Evolutionary conservation across 2,329 filamentous ascomycete species (phyloP).

Genomic region (Allantophomopsis cytisporea): DNA sequence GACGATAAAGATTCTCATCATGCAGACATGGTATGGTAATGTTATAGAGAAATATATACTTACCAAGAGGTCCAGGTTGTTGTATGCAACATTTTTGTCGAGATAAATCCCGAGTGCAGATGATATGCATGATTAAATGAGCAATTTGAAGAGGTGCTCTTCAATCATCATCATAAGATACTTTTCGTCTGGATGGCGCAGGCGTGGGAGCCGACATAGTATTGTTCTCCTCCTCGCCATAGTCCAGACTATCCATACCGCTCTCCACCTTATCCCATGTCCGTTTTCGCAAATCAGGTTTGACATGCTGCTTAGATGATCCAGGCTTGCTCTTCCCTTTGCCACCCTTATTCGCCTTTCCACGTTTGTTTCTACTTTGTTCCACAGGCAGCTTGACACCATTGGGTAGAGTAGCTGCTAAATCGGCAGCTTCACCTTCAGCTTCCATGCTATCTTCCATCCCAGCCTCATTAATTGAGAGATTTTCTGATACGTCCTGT

Average conservation of each 20-base stretch:
- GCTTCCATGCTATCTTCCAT: neutral
- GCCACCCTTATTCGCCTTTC: constrained; percentile 1
- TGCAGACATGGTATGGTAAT: constrained; percentile 19
- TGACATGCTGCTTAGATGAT: constrained; percentile 25
- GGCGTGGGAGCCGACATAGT: constrained; percentile 3
- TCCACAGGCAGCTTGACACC: constrained; percentile 3
- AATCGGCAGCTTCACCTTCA: constrained; percentile 4
- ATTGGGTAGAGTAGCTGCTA: constrained; percentile 6
- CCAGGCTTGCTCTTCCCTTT: constrained; percentile 11
- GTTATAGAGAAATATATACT: neutral
- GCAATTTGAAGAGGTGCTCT: no score
- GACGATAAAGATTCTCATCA: constrained; percentile 92
- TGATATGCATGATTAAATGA: no score
- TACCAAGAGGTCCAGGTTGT: neutral
- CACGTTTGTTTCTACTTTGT: constrained; percentile 6
- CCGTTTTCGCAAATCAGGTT: constrained; percentile 49
- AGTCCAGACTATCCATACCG: constrained; percentile 45
- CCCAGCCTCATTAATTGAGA: constrained; percentile 2
- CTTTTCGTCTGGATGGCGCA: constrained; percentile 24
- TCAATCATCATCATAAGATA: constrained; percentile 26
- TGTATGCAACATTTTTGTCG: neutral
- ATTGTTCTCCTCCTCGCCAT: constrained; percentile 30
- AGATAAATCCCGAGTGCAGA: neutral
- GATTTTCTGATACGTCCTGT: constrained; percentile 3
- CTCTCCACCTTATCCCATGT: constrained; percentile 54